Base-by-base conservation (phyloP, 129 eudicot species). In the Lactuca saligna region DNA sequence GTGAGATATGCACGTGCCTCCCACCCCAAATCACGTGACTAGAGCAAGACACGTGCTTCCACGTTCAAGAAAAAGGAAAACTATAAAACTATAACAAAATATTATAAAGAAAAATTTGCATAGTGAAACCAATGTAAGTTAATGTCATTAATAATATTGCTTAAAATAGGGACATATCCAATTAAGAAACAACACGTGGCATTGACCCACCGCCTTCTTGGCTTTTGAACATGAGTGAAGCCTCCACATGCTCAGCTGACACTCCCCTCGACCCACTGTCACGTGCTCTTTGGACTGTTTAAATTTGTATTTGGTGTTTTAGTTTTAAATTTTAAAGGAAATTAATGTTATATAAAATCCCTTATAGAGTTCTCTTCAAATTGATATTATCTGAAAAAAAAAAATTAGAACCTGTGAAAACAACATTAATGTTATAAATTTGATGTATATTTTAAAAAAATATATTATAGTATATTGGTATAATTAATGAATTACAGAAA, bases 241-340 rank as follows among this genome's bases (percentile, higher is more conserved):
- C 66, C 10, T 66, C 41, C 80, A 76, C 80, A 76, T 76, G 80
- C 75, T 76, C 54, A 38, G 65, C 80, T 76, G 80, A 76, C 75
- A 76, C 80, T 68, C 59, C 70, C 75, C 80, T 67, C 80, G 68
- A 76, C 80, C 80, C 70, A 76, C 70, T 68, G 54, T 76, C 80
- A 68, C 80, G 68, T 75, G 80, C 46, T 59, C 37, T 60, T 75
- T 68, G 75, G 72, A 35, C 68, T 75, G 48, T 66, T 67, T 75
- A 67, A 35, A 67, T 66, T 67, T 61, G 60, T 65, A 74, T 63
- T 34, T 8, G 33, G 15, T 14, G 32, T 65, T 73, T 48, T 1
- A 35, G 38, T 71, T 60, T 42, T 46, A 32, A 71, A 0, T 25
- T 25, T 25, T 25, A 25, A 35, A 6, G 38, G 38, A 35, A 35